Conservation (phyloP, 2,329 filamentous ascomycete genomes). For the Hypoxylon sp. region DNA sequence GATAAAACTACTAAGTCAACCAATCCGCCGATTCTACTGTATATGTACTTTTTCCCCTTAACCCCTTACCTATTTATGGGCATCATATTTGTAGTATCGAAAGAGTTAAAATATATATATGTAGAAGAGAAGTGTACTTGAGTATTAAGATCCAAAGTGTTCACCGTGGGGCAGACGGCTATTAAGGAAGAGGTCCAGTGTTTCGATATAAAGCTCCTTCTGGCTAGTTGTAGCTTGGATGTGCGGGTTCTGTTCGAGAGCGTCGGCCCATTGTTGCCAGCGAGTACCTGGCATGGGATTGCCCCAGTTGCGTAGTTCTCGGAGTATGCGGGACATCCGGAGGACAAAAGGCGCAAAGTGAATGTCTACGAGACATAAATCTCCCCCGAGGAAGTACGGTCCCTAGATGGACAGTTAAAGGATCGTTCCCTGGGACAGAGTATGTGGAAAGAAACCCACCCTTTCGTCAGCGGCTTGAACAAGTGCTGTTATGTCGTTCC, state of each 20-base stretch:
- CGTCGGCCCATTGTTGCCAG: conserved; percentile 78
- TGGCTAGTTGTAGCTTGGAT: conserved; percentile 77
- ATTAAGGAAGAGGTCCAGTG: conserved; percentile 65
- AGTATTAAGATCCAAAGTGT: conserved; percentile 26
- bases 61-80: conserved; percentile 18
- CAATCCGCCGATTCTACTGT: conserved; percentile 11
- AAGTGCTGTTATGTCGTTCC: conserved; percentile 71
- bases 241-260: conserved; percentile 74
- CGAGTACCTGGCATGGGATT: conserved; percentile 73
- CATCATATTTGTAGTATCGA: not conserved
- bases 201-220: conserved; percentile 68
- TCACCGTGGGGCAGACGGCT: conserved; percentile 40
- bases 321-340: conserved; percentile 75
- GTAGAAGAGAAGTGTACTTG: conserved; percentile 9
- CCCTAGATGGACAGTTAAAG: conserved; percentile 59
- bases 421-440: not conserved
- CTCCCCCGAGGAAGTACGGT: conserved; percentile 75
- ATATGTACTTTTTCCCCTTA: conserved; percentile 23
- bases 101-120: conserved; percentile 31
- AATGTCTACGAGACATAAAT: conserved; percentile 76
- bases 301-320: conserved; percentile 76
- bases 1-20: not conserved
- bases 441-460: conserved; percentile 47
- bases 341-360: conserved; percentile 83
- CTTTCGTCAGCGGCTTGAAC: conserved; percentile 64